Base-by-base conservation (phyloP, 768 basidiomycete genomes). In the Cantharellus anzutake region DNA sequence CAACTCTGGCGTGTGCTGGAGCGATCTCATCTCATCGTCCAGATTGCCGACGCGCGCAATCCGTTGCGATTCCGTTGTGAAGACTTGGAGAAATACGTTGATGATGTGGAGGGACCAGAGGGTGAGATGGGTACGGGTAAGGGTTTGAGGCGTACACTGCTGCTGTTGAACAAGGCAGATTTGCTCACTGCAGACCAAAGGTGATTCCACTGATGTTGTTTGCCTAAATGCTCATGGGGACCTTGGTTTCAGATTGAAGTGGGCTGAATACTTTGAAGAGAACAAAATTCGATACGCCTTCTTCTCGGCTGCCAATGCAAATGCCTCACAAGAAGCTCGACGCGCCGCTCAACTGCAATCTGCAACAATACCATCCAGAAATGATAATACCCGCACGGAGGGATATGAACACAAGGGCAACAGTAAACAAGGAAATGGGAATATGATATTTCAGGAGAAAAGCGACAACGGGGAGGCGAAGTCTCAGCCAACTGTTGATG, bases 1-100 rank as follows among this genome's bases (percentile, higher is more conserved):
- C 96, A 99, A 67, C 78, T 99, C 4, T 99, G 96, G 96, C 78
- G 96, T 57, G 96, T 98, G 1, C 72, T 96, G 4, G 96, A 99
- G 72, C 80, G 92, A 29, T 96, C 94, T 1, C 88, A 96, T 65
- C 79, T 99, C 34, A 72, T 98, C 40, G 86, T 98, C 2, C 91
- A 98, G 70, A 94, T 99, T 57, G 87, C 96, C 57, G 96, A 99
- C 67, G 91, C 91, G 3, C 82, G 96, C 42, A 97, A 96, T 73
- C 94, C 96, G 1, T 75, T 96, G 4, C 76, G 81, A 38, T 97
- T 97, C 68, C 81, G 91, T 29, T 97, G 93, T 57, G 86, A 91
- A 63, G 94, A 97, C 70, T 72, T 99, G 51, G 87, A 93, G 64
- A 71, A 75, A 0, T 96, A 96, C 68, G 83, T 98, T 0, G 70